These are phyloP conservation scores for Quercus tomentella DNA, from an alignment of 331 rosid genomes.

Conservation along the genomic window DNA sequence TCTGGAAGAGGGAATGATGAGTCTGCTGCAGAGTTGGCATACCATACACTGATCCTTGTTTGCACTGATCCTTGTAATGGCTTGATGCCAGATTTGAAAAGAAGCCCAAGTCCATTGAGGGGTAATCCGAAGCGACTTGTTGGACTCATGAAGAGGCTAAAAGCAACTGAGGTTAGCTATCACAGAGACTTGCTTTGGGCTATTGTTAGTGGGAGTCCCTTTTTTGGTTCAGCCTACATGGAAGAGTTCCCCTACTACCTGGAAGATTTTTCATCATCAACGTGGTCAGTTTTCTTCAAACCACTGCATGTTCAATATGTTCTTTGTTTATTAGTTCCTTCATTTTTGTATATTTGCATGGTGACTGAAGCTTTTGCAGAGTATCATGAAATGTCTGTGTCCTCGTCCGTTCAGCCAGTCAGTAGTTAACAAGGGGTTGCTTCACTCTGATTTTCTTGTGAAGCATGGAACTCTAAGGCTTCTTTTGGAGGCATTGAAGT, in stretches of 20 bases:
- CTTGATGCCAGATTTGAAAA: conserved; percentile 67
- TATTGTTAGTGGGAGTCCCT: conserved; percentile 51
- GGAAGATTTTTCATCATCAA: conserved; percentile 54
- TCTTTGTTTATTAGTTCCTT: background rate
- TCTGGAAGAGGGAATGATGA: conserved; percentile 69
- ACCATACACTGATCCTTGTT: conserved; percentile 54
- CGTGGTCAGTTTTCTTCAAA: conserved; percentile 59
- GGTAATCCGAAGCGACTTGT: conserved; percentile 65
- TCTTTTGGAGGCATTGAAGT: conserved; percentile 72
- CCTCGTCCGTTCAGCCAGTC: conserved; percentile 75
- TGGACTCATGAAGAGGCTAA: conserved; percentile 73
- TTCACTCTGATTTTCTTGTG: conserved; percentile 33
- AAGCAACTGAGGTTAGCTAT: conserved; percentile 47
- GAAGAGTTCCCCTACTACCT: conserved; percentile 83
- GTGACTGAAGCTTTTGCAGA: conserved; percentile 36
- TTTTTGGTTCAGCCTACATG: conserved; percentile 72
- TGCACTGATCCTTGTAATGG: conserved; percentile 81
- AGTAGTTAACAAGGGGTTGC: conserved; percentile 74
- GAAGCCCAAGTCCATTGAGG: conserved; percentile 48
- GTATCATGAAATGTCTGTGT: conserved; percentile 63
- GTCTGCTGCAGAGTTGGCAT: conserved; percentile 52
- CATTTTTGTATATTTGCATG: conserved; percentile 9
- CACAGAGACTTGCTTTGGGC: conserved; percentile 81
- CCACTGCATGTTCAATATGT: background rate
- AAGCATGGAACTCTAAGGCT: conserved; percentile 59